Evolutionary conservation across 2,329 filamentous ascomycete species (phyloP), one percentile per base, ranked within the genome.

Genomic region (Cladosporium austrohemisphaericum): DNA sequence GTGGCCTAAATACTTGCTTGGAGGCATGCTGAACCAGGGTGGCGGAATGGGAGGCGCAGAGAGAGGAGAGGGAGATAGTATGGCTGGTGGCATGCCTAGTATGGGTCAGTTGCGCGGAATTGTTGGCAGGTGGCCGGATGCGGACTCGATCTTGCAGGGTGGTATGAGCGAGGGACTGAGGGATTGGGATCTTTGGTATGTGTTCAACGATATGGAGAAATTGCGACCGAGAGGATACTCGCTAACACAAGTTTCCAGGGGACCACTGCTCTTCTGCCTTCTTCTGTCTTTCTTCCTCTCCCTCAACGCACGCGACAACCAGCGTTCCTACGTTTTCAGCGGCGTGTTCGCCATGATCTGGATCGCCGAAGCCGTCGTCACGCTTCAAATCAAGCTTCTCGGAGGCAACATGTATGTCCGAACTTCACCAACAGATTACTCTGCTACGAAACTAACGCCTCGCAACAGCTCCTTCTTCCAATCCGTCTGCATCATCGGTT

Each of bases 311-410:
- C 79, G 84, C 59, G 77, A 79, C 1, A 81, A 89, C 40, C 93
- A 98, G 74, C 87, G 85, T 64, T 88, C 91, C 53, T 72, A 87
- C 32, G 91, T 97, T 22, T 98, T 98, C 68, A 94, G 89, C 28
- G 93, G 93, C 3, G 90, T 98, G 37, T 98, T 98, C 71, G 89
- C 90, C 40, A 87, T 95, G 71, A 85, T 98, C 47, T 98, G 93
- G 93, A 83, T 98, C 51, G 93, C 91, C 22, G 91, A 97, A 74
- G 91, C 91, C 1, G 86, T 95, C 3, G 93, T 98, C 52, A 98
- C 93, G n/a, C 72, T 95, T 65, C 93, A 98, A 77, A 97, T 98
- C 69, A 95, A 95, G 74, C 76, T 98, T 59, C 72, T 98, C 52
- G 93, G 93, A 52, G 93, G 93, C 37, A 96, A 93, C 74, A 96